phyloP scores from a whole-genome alignment of 805 yeast genomes.

The Candida xyloterini region DNA sequence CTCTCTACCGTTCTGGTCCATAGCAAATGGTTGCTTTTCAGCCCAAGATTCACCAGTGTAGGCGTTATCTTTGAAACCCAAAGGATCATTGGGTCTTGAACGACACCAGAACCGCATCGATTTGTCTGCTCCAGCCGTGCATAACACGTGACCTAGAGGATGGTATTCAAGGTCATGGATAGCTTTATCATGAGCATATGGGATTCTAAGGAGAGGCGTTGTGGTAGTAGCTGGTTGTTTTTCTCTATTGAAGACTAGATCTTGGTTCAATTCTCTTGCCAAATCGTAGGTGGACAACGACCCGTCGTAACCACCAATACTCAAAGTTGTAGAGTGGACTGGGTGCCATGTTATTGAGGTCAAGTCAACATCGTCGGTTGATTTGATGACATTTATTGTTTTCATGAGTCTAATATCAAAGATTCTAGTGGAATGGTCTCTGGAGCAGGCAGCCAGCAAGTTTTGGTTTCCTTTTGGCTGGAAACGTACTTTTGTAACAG shows the following conservation, averaged over 20 bases:
- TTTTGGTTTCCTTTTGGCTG: constrained; percentile 69
- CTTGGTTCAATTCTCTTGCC: constrained; percentile 47
- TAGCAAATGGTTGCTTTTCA: constrained; percentile 23
- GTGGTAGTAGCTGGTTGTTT: constrained; percentile 25
- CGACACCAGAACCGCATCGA: constrained; percentile 94
- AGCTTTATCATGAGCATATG: constrained; percentile 93
- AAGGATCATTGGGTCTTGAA: constrained; percentile 85
- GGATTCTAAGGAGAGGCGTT: constrained; percentile 55
- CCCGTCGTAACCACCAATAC: constrained; percentile 90
- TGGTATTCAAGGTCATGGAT: constrained; percentile 88
- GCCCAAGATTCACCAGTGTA: constrained; percentile 49
- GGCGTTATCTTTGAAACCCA: constrained; percentile 75
- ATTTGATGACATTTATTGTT: constrained; percentile 68
- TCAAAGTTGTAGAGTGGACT: constrained; percentile 68
- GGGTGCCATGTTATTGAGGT: constrained; percentile 94
- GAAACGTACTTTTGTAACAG: constrained; percentile 80
- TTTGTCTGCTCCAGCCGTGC: constrained; percentile 92
- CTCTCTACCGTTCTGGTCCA: constrained; percentile 11
- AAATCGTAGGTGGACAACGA: constrained; percentile 72
- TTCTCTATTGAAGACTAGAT: constrained; percentile 16
- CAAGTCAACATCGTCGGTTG: constrained; percentile 72
- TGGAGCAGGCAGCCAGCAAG: constrained; percentile 77
- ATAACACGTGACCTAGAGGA: constrained; percentile 87
- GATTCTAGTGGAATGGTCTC: constrained; percentile 84
- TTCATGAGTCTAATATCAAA: constrained; percentile 87